Percentiles rank a stretch among this genome's conserved stretches.
These are phyloP conservation scores for Schizochytrium sp. DNA, from an alignment of 108 stramenopile species.

Conservation along the genomic window DNA sequence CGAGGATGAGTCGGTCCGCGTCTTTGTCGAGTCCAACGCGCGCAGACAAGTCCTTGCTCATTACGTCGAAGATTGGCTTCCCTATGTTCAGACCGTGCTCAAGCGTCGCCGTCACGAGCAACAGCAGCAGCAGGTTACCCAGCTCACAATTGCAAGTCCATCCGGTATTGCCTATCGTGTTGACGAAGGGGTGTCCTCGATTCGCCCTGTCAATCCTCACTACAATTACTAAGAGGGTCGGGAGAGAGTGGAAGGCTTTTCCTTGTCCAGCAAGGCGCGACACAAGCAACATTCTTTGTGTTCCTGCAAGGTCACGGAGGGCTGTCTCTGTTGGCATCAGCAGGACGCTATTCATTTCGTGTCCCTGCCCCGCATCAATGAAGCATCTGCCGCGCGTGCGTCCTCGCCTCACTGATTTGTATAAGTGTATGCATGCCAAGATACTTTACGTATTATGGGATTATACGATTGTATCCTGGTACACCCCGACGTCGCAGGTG, in stretches of 20 bases:
- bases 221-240: background rate
- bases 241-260: too few species aligned
- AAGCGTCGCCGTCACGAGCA: background rate
- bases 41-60: background rate
- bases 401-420: too few species aligned
- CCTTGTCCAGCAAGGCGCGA: background rate
- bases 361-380: background rate
- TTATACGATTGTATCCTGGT: too few species aligned
- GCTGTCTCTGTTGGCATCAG: too few species aligned
- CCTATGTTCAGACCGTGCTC: background rate
- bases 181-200: background rate
- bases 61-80: background rate
- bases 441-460: too few species aligned
- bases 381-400: too few species aligned
- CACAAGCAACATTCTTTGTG: background rate
- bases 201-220: background rate
- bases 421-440: too few species aligned
- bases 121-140: background rate
- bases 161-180: background rate
- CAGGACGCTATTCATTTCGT: background rate
- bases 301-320: background rate
- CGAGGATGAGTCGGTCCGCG: background rate
- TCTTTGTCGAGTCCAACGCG: constrained; percentile 10
- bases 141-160: background rate
- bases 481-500: too few species aligned